Conservation (phyloP, 371 early-diverging fungal genomes). For the Capniomyces stellatus region DNA sequence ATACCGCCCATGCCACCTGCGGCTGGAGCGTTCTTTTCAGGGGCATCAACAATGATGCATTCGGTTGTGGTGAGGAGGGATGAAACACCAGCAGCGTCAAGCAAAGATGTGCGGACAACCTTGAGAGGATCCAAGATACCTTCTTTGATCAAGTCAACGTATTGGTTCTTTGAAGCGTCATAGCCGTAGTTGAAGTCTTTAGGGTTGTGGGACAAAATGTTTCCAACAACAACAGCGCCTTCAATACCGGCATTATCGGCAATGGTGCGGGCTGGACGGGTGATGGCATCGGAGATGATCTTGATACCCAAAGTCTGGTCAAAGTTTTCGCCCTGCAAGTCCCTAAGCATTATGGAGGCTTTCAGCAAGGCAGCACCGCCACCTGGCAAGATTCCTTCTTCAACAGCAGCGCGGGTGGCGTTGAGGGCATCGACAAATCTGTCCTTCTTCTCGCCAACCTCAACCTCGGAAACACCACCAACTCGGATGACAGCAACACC, state of each 20-base stretch:
- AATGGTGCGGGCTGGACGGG: slow-evolving; percentile 82
- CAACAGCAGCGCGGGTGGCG: slow-evolving; percentile 96
- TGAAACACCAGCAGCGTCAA: slow-evolving; percentile 91
- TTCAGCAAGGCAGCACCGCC: slow-evolving; percentile 93
- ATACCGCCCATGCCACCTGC: slow-evolving; percentile 33
- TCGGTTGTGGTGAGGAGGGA: slow-evolving; percentile 90
- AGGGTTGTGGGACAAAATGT: slow-evolving; percentile 56
- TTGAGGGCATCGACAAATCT: slow-evolving; percentile 93
- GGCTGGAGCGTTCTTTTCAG: slow-evolving; percentile 40
- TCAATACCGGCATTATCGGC: slow-evolving; percentile 92
- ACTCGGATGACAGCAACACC: slow-evolving; percentile 98
- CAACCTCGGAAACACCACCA: slow-evolving; percentile 92
- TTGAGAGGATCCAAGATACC: slow-evolving; percentile 96
- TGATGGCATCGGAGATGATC: slow-evolving; percentile 83
- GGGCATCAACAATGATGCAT: slow-evolving; percentile 91
- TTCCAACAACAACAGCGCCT: slow-evolving; percentile 90
- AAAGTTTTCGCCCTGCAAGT: slow-evolving; percentile 78
- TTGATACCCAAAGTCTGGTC: slow-evolving; percentile 93
- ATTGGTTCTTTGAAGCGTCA: slow-evolving; percentile 79
- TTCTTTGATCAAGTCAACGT: slow-evolving; percentile 83
- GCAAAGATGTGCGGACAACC: slow-evolving; percentile 90
- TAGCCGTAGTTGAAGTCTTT: slow-evolving; percentile 76
- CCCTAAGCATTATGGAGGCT: slow-evolving; percentile 60
- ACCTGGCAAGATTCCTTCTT: slow-evolving; percentile 96
- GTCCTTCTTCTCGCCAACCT: slow-evolving; percentile 99